Percentiles rank a stretch among this genome's conserved stretches.
Conservation (phyloP, 495 filamentous ascomycete species). For the Penicillium macrosclerotiorum region DNA sequence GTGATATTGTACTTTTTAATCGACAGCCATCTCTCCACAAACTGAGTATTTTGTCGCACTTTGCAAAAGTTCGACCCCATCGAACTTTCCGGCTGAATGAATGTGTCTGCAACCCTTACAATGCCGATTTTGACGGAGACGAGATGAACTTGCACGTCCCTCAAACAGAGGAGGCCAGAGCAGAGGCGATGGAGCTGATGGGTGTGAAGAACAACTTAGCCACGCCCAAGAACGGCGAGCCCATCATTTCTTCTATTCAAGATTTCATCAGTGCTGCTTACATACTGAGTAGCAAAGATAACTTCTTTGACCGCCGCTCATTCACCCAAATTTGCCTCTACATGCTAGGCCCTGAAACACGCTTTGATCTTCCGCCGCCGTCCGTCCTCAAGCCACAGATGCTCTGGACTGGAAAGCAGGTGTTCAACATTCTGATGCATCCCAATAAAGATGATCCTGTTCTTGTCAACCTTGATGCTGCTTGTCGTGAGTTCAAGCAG, state of each 20-base stretch:
- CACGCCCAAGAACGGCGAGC: slow-evolving; percentile 96
- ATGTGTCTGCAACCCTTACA: slow-evolving; percentile 97
- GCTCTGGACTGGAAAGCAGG: slow-evolving; percentile 96
- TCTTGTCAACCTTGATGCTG: slow-evolving; percentile 87
- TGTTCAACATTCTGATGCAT: slow-evolving; percentile 93
- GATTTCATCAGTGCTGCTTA: slow-evolving; percentile 98
- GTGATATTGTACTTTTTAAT: slow-evolving; percentile 97
- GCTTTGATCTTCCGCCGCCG: slow-evolving; percentile 83
- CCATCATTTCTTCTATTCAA: slow-evolving; percentile 96
- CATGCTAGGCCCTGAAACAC: slow-evolving; percentile 81
- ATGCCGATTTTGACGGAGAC: slow-evolving; percentile 98
- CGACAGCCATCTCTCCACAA: slow-evolving; percentile 97
- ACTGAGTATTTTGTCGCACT: slow-evolving; percentile 93
- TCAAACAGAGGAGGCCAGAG: slow-evolving; percentile 94
- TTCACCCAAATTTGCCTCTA: slow-evolving; percentile 89
- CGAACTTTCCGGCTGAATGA: slow-evolving; percentile 96
- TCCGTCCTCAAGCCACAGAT: slow-evolving; percentile 79
- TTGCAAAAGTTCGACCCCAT: slow-evolving; percentile 89
- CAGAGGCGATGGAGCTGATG: slow-evolving; percentile 95
- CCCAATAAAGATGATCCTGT: slow-evolving; percentile 80
- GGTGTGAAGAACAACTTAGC: slow-evolving; percentile 95
- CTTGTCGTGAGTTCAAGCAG: slow-evolving; percentile 75
- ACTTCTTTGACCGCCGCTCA: slow-evolving; percentile 80
- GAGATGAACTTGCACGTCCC: slow-evolving; percentile 99
- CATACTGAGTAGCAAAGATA: slow-evolving; percentile 86